Percentiles rank a stretch among this genome's conserved stretches.
Conservation (phyloP, 345 rosid genomes). For the Dipteronia dyeriana region DNA sequence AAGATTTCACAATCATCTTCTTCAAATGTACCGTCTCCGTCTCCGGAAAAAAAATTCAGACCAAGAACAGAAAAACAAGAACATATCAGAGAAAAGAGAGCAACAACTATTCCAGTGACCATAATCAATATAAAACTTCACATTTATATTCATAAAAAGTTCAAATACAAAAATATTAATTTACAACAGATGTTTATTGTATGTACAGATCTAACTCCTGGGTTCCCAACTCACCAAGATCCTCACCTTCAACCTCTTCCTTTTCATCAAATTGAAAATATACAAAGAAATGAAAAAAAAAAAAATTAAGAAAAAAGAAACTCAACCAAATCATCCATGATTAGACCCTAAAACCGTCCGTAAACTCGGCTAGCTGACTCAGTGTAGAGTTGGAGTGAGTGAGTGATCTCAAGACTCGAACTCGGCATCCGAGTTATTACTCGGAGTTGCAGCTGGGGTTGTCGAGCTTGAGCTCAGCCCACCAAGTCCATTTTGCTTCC, state of each 20-base stretch:
- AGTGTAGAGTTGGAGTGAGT: neutral
- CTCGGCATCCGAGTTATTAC: conserved; percentile 13
- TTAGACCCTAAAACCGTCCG: neutral
- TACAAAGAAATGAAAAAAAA: neutral
- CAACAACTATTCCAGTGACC: too few species aligned
- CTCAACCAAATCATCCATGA: neutral
- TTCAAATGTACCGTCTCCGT: neutral
- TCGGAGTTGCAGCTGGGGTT: conserved; percentile 5
- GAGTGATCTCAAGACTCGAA: conserved; percentile 5
- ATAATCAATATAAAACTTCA: neutral
- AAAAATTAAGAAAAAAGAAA: neutral
- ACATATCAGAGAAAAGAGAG: too few species aligned
- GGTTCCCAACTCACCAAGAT: neutral
- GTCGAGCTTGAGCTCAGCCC: conserved; percentile 7
- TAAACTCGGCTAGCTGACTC: neutral
- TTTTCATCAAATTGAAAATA: neutral
- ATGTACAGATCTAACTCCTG: neutral
- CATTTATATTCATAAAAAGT: neutral
- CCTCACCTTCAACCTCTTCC: neutral
- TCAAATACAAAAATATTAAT: neutral
- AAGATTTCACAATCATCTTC: neutral
- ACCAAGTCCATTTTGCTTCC: neutral
- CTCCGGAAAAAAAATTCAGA: neutral
- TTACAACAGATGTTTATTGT: neutral
- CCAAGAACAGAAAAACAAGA: too few species aligned